A percentile compares a stretch with the other conserved stretches of the same genome.
Conservation (phyloP, 495 filamentous ascomycete genomes). For the Bathelium albidoporum region DNA sequence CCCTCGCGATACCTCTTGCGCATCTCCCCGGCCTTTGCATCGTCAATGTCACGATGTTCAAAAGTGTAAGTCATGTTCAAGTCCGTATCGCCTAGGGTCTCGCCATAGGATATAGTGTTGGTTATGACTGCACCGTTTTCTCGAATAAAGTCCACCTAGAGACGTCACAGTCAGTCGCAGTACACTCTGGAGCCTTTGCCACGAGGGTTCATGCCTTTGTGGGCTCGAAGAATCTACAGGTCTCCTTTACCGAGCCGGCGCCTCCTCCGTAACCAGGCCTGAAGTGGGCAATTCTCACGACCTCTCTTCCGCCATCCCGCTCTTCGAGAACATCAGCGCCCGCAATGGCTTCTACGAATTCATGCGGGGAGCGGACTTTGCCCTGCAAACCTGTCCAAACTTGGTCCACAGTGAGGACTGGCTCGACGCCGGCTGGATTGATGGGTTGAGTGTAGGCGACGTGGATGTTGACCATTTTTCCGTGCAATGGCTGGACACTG, state of each 20-base stretch:
- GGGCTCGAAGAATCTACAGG: conserved; percentile 14
- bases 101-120: conserved; percentile 43
- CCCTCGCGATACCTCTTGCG: conserved; percentile 19
- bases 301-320: conserved; percentile 20
- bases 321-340: conserved; percentile 34
- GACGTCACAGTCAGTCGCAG: not conserved
- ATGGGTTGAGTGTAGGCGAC: conserved; percentile 43
- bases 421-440: conserved; percentile 37
- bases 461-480: conserved; percentile 32
- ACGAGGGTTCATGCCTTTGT: conserved; percentile 19
- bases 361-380: conserved; percentile 41
- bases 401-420: conserved; percentile 36
- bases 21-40: conserved; percentile 26
- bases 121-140: conserved; percentile 29
- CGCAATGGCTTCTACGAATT: conserved; percentile 42
- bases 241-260: conserved; percentile 11
- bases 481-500: not conserved
- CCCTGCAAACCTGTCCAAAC: conserved; percentile 43
- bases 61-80: conserved; percentile 47
- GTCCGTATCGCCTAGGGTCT: conserved; percentile 29
- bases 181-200: not conserved
- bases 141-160: conserved; percentile 28
- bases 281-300: conserved; percentile 16
- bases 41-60: conserved; percentile 38
- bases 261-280: conserved; percentile 5